Evolutionary conservation across 208 protist genomes (phyloP), one percentile per base, ranked within the genome.

Genomic region (Leishmania mexicana): DNA sequence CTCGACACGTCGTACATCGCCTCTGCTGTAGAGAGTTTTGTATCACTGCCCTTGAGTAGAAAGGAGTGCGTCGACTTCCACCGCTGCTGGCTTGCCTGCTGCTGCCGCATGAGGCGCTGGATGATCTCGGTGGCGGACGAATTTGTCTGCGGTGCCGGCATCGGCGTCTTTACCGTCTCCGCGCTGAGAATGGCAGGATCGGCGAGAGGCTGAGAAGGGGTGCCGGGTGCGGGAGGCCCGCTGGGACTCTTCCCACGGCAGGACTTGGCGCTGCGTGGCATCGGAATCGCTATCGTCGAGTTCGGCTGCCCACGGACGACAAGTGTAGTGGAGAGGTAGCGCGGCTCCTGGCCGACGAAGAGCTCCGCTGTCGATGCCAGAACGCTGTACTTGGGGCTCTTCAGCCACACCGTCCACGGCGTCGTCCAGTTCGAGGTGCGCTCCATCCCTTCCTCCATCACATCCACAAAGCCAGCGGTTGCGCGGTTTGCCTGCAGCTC

Each of bases 171-270:
- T 7, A 84, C 87, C 31, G 90, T 92, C 79, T 97, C 94, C 0
- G 88, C 93, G 70, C 90, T 95, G 13, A 97, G 84, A 57, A 97
- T 93, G 4, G 91, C 93, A 19, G 94, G 93, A 76, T 97, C 94
- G 6, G 87, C 85, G 15, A 95, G 81, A 21, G 87, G 84, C 47
- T 91, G 86, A 54, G 83, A 81, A 6, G 83, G 80, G 17, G 84
- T 89, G 10, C 85, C 81, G 10, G 81, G 82, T 75, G 71, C 54
- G 3, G 85, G 78, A 54, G 76, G 47, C 8, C 79, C 62, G 75
- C 83, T 87, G 2, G 93, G 91, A 72, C 90, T 93, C 60, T 94
- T 92, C 11, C 88, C 76, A 75, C 87, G 88, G 13, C 72, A 89
- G 1, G 86, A 88, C 77, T 95, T 96, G 53, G 90, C 92, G 78